Evolutionary conservation across 1,284 basidiomycete genomes (phyloP).

Genomic region (Anthracocystis setariae): DNA sequence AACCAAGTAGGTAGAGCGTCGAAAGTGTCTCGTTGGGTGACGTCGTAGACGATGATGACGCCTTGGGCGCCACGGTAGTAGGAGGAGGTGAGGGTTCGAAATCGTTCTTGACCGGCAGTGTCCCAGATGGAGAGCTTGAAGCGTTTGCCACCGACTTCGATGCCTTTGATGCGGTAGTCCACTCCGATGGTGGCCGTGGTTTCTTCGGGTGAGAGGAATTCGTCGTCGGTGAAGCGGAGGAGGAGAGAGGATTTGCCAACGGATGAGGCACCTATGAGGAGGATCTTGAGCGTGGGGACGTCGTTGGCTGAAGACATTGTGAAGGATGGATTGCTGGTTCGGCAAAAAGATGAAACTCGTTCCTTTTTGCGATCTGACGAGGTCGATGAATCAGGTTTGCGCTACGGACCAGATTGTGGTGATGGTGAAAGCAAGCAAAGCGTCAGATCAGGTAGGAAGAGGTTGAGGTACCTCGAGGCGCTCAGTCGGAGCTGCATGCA

Average conservation of each 20-base stretch:
- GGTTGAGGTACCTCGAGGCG: too few relatives aligned
- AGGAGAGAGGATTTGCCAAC: slow-evolving; percentile 88
- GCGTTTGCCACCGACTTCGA: slow-evolving; percentile 70
- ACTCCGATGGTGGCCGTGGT: slow-evolving; percentile 86
- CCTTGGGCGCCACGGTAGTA: slow-evolving; percentile 95
- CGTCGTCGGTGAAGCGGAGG: slow-evolving; percentile 93
- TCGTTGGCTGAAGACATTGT: slow-evolving; percentile 38
- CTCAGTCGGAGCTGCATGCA: too few relatives aligned
- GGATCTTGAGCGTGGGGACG: slow-evolving; percentile 70
- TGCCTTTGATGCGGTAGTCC: slow-evolving; percentile 72
- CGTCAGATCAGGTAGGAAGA: too few relatives aligned
- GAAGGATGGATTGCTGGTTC: background rate
- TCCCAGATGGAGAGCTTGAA: slow-evolving; percentile 74
- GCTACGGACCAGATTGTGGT: too few relatives aligned
- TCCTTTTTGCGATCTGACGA: too few relatives aligned
- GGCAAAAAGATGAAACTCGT: too few relatives aligned
- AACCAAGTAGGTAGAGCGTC: slow-evolving; percentile 93
- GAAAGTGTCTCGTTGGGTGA: slow-evolving; percentile 87
- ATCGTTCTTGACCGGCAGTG: slow-evolving; percentile 66
- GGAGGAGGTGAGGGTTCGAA: slow-evolving; percentile 85
- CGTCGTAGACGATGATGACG: slow-evolving; percentile 94
- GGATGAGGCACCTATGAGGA: slow-evolving; percentile 80
- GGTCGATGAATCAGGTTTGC: too few relatives aligned
- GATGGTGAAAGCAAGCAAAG: background rate
- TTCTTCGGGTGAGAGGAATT: slow-evolving; percentile 94